Percentiles rank a stretch among this genome's conserved stretches.
Evolutionary conservation across 176 grass and related monocot species (phyloP).

Genomic region (Musa acuminata): DNA sequence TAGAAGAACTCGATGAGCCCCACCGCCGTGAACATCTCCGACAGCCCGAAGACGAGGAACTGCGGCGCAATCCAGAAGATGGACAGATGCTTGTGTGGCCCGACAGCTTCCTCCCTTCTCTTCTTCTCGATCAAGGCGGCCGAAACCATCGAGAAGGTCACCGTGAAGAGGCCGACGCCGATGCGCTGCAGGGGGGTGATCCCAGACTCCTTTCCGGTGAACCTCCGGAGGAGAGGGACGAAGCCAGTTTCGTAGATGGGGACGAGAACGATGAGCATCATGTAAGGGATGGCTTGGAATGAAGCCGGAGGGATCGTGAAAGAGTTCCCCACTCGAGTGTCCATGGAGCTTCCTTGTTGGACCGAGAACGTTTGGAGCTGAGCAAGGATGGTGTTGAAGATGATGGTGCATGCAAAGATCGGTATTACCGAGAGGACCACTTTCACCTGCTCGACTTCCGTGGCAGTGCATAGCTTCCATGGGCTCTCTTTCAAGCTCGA

Average conservation of each 20-base stretch:
- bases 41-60: slow-evolving; percentile 74
- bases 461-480: slow-evolving; percentile 51
- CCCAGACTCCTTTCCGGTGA: slow-evolving; percentile 43
- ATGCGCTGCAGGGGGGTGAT: slow-evolving; percentile 79
- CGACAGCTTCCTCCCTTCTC: slow-evolving; percentile 7
- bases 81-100: slow-evolving; percentile 13
- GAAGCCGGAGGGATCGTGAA: slow-evolving; percentile 66
- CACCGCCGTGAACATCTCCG: slow-evolving; percentile 92
- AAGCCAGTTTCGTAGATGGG: slow-evolving; percentile 58
- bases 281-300: slow-evolving; percentile 70
- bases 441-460: slow-evolving; percentile 78
- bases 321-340: slow-evolving; percentile 31
- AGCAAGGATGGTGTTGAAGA: slow-evolving; percentile 85
- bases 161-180: slow-evolving; percentile 66
- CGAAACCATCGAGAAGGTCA: slow-evolving; percentile 78
- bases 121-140: slow-evolving; percentile 52
- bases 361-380: slow-evolving; percentile 90
- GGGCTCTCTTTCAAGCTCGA: slow-evolving; percentile 28
- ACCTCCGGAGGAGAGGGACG: slow-evolving; percentile 46
- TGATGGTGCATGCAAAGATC: slow-evolving; percentile 76
- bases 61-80: slow-evolving; percentile 82
- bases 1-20: slow-evolving; percentile 97
- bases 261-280: slow-evolving; percentile 47
- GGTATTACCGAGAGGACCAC: slow-evolving; percentile 62
- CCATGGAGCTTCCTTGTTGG: slow-evolving; percentile 65